Conservation (phyloP, 2,329 filamentous ascomycete species). For the Verticillium nonalfalfae region DNA sequence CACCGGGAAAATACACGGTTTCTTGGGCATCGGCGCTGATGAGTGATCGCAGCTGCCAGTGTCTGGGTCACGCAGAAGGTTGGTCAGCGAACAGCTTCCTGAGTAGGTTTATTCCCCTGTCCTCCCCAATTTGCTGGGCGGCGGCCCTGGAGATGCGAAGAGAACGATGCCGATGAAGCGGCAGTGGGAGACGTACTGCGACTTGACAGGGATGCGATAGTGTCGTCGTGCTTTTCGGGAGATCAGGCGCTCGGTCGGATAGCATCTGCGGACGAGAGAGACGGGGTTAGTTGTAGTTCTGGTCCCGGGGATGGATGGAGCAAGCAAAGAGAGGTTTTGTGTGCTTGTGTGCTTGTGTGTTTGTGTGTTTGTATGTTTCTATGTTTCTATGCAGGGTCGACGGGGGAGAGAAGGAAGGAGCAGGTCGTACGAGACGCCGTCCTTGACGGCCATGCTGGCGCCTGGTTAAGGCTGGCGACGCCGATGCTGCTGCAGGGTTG, state of each 20-base stretch:
- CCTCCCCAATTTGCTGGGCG: no score
- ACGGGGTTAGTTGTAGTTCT: not conserved
- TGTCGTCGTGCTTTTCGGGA: constrained; percentile 55
- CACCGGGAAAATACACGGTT: constrained; percentile 78
- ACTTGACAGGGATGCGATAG: constrained; percentile 60
- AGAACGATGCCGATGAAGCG: not conserved
- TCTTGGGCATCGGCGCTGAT: constrained; percentile 75
- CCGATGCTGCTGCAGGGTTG: no score
- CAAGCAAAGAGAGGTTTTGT: not conserved
- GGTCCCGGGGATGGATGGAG: not conserved
- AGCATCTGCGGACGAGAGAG: constrained; percentile 39
- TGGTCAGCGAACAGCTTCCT: not conserved
- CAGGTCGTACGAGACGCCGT: constrained; percentile 11
- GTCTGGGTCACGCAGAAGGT: constrained; percentile 40
- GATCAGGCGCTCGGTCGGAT: constrained; percentile 60
- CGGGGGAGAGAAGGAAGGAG: not conserved
- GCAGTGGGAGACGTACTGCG: constrained; percentile 44
- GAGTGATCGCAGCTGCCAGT: constrained; percentile 86
- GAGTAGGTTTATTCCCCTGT: not conserved
- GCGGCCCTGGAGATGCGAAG: no score
- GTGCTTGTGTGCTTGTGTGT: no score
- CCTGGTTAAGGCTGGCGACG: not conserved
- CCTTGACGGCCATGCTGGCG: constrained; percentile 46
- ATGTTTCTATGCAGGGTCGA: no score
- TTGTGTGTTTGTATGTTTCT: no score